phyloP scores from a whole-genome alignment of 768 basidiomycete species.

The Dioszegia aurantiaca region DNA sequence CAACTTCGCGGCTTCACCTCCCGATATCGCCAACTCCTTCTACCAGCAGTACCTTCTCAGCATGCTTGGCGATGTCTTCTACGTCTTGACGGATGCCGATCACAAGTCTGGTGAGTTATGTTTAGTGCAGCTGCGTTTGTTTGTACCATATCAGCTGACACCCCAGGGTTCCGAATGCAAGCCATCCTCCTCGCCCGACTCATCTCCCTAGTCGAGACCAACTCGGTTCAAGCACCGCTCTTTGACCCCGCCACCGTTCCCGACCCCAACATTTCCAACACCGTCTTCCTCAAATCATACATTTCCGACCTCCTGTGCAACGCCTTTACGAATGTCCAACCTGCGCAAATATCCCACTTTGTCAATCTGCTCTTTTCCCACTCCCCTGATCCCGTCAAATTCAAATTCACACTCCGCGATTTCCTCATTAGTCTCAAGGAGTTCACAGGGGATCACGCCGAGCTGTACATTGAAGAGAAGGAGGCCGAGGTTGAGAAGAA shows the following conservation, averaged over 20 bases:
- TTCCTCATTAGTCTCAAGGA: conserved; percentile 98
- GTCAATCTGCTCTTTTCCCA: conserved; percentile 54
- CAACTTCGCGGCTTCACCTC: conserved; percentile 81
- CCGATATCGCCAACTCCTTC: conserved; percentile 79
- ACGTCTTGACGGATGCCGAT: conserved; percentile 93
- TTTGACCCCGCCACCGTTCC: conserved; percentile 71
- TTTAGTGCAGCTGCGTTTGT: background rate
- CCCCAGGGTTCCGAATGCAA: conserved; percentile 82
- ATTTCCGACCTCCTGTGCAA: conserved; percentile 77
- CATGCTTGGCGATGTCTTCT: conserved; percentile 93
- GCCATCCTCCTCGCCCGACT: conserved; percentile 85
- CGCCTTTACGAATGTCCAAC: conserved; percentile 89
- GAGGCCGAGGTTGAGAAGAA: conserved; percentile 76
- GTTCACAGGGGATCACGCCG: conserved; percentile 90
- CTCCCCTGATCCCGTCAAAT: conserved; percentile 55
- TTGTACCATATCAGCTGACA: background rate
- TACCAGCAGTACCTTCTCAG: conserved; percentile 95
- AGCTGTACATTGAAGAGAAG: conserved; percentile 90
- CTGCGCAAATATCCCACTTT: conserved; percentile 54
- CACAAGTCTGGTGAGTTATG: conserved; percentile 75
- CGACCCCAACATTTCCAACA: conserved; percentile 69
- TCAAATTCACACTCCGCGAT: conserved; percentile 86
- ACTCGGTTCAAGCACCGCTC: conserved; percentile 74
- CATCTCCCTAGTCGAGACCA: conserved; percentile 85
- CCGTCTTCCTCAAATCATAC: conserved; percentile 76